Evolutionary conservation across 2,329 filamentous ascomycete genomes (phyloP).

Genomic region (Fusarium succisae): DNA sequence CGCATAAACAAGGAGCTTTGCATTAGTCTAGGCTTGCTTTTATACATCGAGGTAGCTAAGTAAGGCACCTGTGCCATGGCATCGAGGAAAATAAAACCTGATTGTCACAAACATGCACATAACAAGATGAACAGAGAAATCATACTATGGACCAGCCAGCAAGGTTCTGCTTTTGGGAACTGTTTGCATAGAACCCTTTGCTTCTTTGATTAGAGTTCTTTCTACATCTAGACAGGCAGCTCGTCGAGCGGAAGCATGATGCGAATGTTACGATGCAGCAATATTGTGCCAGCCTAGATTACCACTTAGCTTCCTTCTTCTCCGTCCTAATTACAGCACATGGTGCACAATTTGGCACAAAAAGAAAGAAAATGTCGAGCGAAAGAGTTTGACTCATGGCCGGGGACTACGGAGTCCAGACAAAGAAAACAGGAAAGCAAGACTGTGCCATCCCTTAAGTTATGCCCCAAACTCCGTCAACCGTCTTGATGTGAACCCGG

Average conservation of each 20-base stretch:
- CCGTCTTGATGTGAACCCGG: constrained; percentile 32
- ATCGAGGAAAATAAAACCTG: not conserved
- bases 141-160: not conserved
- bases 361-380: constrained; percentile 18
- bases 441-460: constrained; percentile 19
- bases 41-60: constrained; percentile 9
- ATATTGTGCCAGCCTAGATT: not conserved
- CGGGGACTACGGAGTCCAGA: constrained; percentile 15
- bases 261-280: constrained; percentile 10
- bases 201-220: not conserved
- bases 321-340: constrained; percentile 23
- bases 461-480: constrained; percentile 39
- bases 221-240: constrained; percentile 4
- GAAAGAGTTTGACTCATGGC: constrained; percentile 20
- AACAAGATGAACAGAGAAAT: constrained; percentile 16
- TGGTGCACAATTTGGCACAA: constrained; percentile 21
- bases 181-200: constrained; percentile 9
- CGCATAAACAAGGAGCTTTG: constrained; percentile 16
- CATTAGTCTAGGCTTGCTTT: constrained; percentile 10
- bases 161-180: not conserved
- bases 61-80: not conserved
- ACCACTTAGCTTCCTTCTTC: constrained; percentile 5
- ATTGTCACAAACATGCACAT: constrained; percentile 17
- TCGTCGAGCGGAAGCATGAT: constrained; percentile 7
- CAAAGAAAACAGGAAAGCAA: constrained; percentile 31